These are phyloP conservation scores for Eryngium alpinum DNA, from an alignment of 140 eudicot genomes.

Conservation along the genomic window DNA sequence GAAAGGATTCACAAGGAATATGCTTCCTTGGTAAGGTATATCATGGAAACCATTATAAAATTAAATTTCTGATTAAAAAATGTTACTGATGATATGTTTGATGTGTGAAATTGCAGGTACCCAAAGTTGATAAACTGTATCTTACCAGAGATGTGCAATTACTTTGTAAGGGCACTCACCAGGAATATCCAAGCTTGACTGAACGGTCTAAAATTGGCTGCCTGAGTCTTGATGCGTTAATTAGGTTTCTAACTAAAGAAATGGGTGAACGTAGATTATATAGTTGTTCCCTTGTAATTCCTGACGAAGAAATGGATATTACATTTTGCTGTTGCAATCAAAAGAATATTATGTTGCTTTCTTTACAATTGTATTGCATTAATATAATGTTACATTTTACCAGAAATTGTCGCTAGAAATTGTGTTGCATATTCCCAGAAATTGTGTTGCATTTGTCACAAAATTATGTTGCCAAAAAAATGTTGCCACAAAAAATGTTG, in stretches of 20 bases:
- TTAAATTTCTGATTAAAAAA: too few relatives aligned
- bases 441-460: too few relatives aligned
- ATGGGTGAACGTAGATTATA: background rate
- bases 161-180: conserved; percentile 41
- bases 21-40: conserved; percentile 98
- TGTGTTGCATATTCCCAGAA: too few relatives aligned
- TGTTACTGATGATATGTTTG: background rate
- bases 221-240: background rate
- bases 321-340: too few relatives aligned
- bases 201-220: background rate
- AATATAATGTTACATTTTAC: too few relatives aligned
- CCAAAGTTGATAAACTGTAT: conserved; percentile 30
- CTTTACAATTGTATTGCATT: too few relatives aligned
- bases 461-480: too few relatives aligned
- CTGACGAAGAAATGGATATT: background rate
- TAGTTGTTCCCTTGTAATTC: background rate
- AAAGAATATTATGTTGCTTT: too few relatives aligned
- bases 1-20: conserved; percentile 98
- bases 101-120: conserved; percentile 26
- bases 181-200: conserved; percentile 29
- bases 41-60: background rate
- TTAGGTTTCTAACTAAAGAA: background rate
- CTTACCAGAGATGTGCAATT: conserved; percentile 45
- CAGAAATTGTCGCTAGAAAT: too few relatives aligned
- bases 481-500: too few relatives aligned